A percentile compares a stretch with the other conserved stretches of the same genome.
Evolutionary conservation across 192 early-diverging fungal genomes (phyloP).

Genomic region (Rhizophagus sp.): DNA sequence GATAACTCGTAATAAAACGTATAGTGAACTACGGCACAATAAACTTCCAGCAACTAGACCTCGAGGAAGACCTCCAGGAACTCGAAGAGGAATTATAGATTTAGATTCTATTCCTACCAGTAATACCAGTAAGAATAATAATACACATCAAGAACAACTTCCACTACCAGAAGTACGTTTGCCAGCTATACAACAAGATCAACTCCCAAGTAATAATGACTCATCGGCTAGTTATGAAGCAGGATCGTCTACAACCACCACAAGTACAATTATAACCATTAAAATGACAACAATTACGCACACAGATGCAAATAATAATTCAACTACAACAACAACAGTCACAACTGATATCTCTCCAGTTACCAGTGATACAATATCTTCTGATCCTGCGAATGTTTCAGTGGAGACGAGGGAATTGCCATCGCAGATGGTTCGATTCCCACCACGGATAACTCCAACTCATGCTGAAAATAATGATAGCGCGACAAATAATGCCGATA

Average conservation of each 20-base stretch:
- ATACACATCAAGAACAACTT: not conserved
- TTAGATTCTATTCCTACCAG: not conserved
- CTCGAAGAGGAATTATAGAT: not conserved
- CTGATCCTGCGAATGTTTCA: not conserved
- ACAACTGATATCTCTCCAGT: slow-evolving; percentile 15
- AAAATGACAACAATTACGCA: slow-evolving; percentile 18
- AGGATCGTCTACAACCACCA: slow-evolving; percentile 10
- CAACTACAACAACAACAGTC: slow-evolving; percentile 3
- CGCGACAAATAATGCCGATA: not conserved
- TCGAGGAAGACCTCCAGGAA: not conserved
- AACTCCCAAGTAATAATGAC: not conserved
- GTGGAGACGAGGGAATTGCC: slow-evolving; percentile 13
- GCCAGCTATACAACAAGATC: not conserved
- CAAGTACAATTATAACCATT: slow-evolving; percentile 16
- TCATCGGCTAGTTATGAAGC: not conserved
- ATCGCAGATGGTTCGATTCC: not conserved
- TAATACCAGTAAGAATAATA: not conserved
- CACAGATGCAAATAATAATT: slow-evolving; percentile 12
- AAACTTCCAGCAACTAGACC: not conserved
- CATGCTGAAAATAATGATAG: not conserved
- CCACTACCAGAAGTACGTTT: not conserved
- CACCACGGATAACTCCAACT: slow-evolving; percentile 12
- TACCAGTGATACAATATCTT: not conserved
- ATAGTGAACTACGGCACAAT: not conserved
- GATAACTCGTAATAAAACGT: not conserved